Conservation (phyloP, 2,329 filamentous ascomycete genomes). For the Xylariaceae sp. region DNA sequence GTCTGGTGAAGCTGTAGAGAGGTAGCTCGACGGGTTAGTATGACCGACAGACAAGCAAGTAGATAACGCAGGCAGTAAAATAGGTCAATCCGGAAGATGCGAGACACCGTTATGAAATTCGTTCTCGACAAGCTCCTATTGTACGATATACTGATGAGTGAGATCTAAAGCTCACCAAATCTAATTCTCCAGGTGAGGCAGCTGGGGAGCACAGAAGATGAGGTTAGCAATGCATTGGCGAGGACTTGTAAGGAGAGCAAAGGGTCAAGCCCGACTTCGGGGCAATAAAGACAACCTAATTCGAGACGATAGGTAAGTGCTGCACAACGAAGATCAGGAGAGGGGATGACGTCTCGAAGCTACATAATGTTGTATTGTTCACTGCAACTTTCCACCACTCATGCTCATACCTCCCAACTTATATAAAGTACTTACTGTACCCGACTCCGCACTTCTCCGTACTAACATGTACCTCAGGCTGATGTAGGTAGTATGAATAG, state of each 20-base stretch:
- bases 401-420: neutral
- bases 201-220: neutral
- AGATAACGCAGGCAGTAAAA: too few relatives aligned
- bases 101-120: neutral
- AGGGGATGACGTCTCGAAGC: constrained; percentile 1
- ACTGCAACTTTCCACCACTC: neutral
- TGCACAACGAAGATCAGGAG: neutral
- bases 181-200: neutral
- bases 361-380: neutral
- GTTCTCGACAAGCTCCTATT: neutral
- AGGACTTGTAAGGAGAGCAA: neutral
- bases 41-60: neutral
- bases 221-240: neutral
- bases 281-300: neutral
- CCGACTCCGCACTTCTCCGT: constrained; percentile 3
- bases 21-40: neutral
- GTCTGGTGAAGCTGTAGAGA: neutral
- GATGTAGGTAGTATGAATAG: too few relatives aligned
- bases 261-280: neutral
- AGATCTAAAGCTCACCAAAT: neutral
- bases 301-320: neutral
- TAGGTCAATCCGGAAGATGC: neutral
- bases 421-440: too few relatives aligned
- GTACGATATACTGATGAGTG: neutral
- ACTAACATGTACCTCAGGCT: too few relatives aligned